A percentile compares a stretch with the other conserved stretches of the same genome.
Evolutionary conservation across 2,329 filamentous ascomycete genomes (phyloP).

Genomic region (Arthrinium puccinioides): DNA sequence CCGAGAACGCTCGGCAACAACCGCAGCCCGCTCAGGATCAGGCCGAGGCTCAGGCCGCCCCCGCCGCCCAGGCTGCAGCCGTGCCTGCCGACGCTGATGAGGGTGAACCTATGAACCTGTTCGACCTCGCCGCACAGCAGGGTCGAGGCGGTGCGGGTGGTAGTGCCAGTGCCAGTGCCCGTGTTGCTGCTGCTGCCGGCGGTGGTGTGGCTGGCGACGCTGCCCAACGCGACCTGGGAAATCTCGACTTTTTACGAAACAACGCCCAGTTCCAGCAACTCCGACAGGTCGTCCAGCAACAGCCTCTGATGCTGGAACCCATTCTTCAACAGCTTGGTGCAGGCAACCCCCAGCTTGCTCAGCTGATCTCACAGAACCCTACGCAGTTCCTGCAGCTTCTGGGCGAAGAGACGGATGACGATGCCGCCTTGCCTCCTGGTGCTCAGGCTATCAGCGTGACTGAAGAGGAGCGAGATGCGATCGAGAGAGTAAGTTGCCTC

Average conservation of each 20-base stretch:
- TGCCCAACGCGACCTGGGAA: conserved; percentile 39
- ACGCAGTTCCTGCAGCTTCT: conserved; percentile 89
- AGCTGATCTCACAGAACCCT: conserved; percentile 84
- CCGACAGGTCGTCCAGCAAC: conserved; percentile 92
- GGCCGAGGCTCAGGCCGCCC: conserved; percentile 28
- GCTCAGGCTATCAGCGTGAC: conserved; percentile 87
- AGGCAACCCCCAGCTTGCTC: conserved; percentile 89
- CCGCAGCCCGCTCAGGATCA: conserved; percentile 32
- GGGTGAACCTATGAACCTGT: conserved; percentile 67
- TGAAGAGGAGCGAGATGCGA: conserved; percentile 92
- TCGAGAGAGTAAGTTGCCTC: conserved; percentile 81
- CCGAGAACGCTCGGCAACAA: conserved; percentile 71
- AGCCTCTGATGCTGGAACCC: conserved; percentile 96
- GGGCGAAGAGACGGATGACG: conserved; percentile 79
- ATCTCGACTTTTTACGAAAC: conserved; percentile 87
- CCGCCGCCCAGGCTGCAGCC: conserved; percentile 33
- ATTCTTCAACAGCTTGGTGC: conserved; percentile 94
- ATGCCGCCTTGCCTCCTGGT: conserved; percentile 78
- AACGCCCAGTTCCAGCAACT: conserved; percentile 98
- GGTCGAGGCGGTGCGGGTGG: conserved; percentile 33
- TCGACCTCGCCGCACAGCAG: conserved; percentile 83
- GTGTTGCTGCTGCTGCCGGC: conserved; percentile 33
- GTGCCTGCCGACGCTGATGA: conserved; percentile 29
- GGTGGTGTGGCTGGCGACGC: conserved; percentile 41
- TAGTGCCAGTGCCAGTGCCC: conserved; percentile 32